Evolutionary conservation across 108 stramenopile genomes (phyloP), one percentile per base, ranked within the genome.

Genomic region (Cyclotella sp.): DNA sequence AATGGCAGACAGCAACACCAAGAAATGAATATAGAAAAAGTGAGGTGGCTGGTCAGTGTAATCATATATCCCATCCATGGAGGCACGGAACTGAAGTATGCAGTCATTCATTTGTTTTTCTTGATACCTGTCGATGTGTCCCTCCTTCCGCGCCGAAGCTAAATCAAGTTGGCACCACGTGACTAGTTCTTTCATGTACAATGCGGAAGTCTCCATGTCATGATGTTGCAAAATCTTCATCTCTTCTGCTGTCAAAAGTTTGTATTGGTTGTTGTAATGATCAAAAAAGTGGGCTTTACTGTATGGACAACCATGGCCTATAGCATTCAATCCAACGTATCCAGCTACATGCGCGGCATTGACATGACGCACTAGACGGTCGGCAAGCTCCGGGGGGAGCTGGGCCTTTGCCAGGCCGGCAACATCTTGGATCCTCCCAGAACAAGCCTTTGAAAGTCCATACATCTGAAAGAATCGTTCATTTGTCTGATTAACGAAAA

Each of bases 21-120:
- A 62, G 73, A 87, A 87, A 68, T 87, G 86, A 41, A 85, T 67
- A 68, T 85, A 85, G 63, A 87, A 87, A 63, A 87, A 87, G 6
- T 76, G 84, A 41, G 82, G 73, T 29, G 86, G 84, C 24, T 72
- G 80, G 55, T 84, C 81, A 3, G 57, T 60, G 42, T 68, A 76
- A 59, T 82, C 73, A 41, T 82, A 87, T 21, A 85, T 70, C 1
- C 63, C 63, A 63, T 72, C 77, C 61, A 78, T 72, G 1, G 67
- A 53, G 18, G 68, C 54, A 28, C 75, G 59, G 30, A 76, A 76
- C 2, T 21, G 22, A 9, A 76, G 29, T 15, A 76, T 76, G 15
- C 68, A 26, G 26, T 69, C 43, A 44, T 69, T 34, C 11, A 68
- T 29, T 21, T 30, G 15, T 12, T 39, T 68, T 26, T 30, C 75